Base-by-base conservation (phyloP, 768 basidiomycete genomes). In the Cantharellus anzutake region DNA sequence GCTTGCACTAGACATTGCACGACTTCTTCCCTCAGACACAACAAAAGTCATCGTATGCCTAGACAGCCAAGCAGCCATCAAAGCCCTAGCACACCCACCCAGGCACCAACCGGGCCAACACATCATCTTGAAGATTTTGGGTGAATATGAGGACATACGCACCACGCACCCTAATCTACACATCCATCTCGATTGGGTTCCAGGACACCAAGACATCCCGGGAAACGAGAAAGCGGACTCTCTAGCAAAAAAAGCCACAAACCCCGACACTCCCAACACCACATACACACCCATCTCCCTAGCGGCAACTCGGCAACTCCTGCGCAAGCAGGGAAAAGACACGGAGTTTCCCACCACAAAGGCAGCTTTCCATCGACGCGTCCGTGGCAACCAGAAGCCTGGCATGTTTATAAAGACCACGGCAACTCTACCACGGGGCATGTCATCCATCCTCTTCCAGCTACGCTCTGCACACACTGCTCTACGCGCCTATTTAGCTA, bases 221-320 rank as follows among this genome's bases (percentile, higher is more conserved):
- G 60, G 59, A 4, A 60, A 61, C n/a, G 60, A 61, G 16, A 20
- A 48, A n/a, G 60, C 59, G n/a, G 59, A 61, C 59, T 41, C 50
- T 5, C 44, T 4, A 4, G 60, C 60, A 2, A 61, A 61, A 37
- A 52, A 41, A 5, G 48, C 60, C 2, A 60, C 59, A 1, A 48
- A 57, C 4, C 55, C 55, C 14, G 34, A 7, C 16, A 39, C 20
- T 3, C 29, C 60, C 1, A 2, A 29, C 60, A 38, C 11, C 3
- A 2, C 60, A 20, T 40, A 38, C n/a, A n/a, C 35, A 5, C 4
- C 3, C 2, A 39, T 40, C 5, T 60, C 60, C 2, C 5, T 42
- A 2, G 59, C 60, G 3, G 60, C 60, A 5, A 42, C 48, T 3
- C 39, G 59, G 2, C 29, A 61, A 20, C 16, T 37, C 37, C 44